Conservation (phyloP, 2,329 filamentous ascomycete genomes). For the Arthrobotrys pseudoclavata region DNA sequence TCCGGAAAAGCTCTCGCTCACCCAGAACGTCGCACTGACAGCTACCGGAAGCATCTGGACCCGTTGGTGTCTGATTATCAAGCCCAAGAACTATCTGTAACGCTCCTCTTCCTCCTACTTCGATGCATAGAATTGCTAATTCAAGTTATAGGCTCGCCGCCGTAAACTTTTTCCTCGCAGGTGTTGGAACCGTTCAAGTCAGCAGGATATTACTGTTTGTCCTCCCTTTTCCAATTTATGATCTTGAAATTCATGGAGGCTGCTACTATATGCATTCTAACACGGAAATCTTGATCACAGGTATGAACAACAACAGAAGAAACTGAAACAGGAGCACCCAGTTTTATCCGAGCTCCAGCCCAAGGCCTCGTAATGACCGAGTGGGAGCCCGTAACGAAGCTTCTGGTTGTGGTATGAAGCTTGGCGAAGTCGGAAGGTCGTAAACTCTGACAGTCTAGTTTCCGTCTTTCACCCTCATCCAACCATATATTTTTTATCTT, state of each 20-base stretch:
- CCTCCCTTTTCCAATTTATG: not conserved
- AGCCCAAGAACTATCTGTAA: slow-evolving; percentile 89
- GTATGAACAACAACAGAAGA: slow-evolving; percentile 55
- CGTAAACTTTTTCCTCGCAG: slow-evolving; percentile 97
- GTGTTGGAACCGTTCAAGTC: slow-evolving; percentile 86
- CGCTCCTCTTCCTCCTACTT: not conserved
- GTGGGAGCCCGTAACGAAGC: no score
- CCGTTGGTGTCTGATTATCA: slow-evolving; percentile 97
- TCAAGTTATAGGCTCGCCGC: slow-evolving; percentile 77
- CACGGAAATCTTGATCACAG: slow-evolving; percentile 5
- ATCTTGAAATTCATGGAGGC: not conserved
- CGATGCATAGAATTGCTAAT: slow-evolving; percentile 15
- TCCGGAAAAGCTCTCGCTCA: slow-evolving; percentile 90
- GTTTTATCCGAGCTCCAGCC: slow-evolving; percentile 49
- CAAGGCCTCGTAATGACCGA: slow-evolving; percentile 17
- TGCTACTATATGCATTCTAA: not conserved
- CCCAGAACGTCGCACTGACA: slow-evolving; percentile 90
- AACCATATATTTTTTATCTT: not conserved
- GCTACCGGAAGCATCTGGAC: slow-evolving; percentile 97
- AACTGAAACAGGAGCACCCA: slow-evolving; percentile 48
- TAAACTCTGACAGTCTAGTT: not conserved
- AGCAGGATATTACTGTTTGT: slow-evolving; percentile 78
- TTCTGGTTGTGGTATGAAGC: not conserved
- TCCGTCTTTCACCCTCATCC: not conserved
- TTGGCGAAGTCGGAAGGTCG: not conserved